phyloP scores from a whole-genome alignment of 768 basidiomycete species.

The Amanita molliuscula region DNA sequence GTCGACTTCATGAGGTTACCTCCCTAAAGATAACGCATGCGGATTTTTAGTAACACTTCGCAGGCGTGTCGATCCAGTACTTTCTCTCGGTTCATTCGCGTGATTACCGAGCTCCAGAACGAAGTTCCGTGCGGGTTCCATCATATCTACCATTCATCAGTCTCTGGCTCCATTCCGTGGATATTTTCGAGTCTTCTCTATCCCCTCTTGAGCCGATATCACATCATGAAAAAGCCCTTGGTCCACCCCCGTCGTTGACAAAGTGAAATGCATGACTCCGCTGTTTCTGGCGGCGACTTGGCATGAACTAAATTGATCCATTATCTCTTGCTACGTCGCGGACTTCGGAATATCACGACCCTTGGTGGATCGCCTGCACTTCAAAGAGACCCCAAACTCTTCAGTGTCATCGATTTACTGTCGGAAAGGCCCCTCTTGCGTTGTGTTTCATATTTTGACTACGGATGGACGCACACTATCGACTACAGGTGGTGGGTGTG shows the following conservation, averaged over 20 bases:
- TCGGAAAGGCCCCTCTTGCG: background rate
- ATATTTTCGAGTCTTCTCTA: background rate
- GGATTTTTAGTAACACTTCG: background rate
- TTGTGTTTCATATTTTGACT: background rate
- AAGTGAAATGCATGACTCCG: background rate
- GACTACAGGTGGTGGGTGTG: background rate
- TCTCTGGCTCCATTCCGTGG: background rate
- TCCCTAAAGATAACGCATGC: background rate
- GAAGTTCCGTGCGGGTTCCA: background rate
- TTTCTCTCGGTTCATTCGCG: background rate
- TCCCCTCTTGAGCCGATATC: constrained; percentile 4
- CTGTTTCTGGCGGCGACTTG: background rate
- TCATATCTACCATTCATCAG: background rate
- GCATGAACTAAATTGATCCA: background rate
- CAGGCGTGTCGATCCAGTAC: background rate
- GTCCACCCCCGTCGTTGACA: background rate
- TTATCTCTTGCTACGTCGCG: background rate
- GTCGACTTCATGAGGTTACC: background rate
- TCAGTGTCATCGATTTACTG: background rate
- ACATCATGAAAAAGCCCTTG: background rate
- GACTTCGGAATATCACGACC: background rate
- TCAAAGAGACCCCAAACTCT: background rate
- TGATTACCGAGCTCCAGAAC: background rate
- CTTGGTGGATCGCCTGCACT: background rate
- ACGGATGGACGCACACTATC: background rate